phyloP scores from a whole-genome alignment of 805 yeast genomes.

The Metahyphopichia silvanorum region DNA sequence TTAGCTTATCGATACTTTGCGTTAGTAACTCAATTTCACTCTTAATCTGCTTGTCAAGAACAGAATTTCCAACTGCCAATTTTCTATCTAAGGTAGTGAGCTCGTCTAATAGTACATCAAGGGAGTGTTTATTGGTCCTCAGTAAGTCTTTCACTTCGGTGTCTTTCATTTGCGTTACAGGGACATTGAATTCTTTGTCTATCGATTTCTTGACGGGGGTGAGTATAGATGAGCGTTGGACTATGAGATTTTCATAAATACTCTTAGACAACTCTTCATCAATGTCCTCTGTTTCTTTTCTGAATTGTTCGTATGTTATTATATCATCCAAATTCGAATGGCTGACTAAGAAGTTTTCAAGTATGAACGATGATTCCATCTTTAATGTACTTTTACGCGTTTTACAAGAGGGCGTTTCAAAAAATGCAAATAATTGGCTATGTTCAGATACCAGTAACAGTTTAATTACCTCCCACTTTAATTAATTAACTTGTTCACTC shows the following conservation, averaged over 20 bases:
- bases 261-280: slow-evolving; percentile 3
- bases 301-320: slow-evolving; percentile 16
- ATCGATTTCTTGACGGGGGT: slow-evolving; percentile 9
- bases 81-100: slow-evolving; percentile 23
- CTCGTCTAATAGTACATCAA: slow-evolving; percentile 10
- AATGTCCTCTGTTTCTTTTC: slow-evolving; percentile 9
- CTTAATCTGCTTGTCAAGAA: slow-evolving; percentile 12
- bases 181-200: slow-evolving; percentile 18
- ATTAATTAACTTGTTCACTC: too few species aligned
- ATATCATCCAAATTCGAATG: slow-evolving; percentile 14
- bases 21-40: slow-evolving; percentile 12
- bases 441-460: too few species aligned
- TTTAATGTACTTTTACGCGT: neutral
- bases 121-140: slow-evolving; percentile 5
- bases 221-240: slow-evolving; percentile 7
- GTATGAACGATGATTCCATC: slow-evolving; percentile 21
- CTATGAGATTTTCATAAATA: slow-evolving; percentile 10
- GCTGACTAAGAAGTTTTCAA: slow-evolving; percentile 15
- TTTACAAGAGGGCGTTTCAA: too few species aligned
- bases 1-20: slow-evolving; percentile 17
- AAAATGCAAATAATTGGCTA: too few species aligned
- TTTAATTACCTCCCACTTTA: too few species aligned
- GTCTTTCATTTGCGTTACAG: slow-evolving; percentile 9
- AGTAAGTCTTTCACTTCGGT: neutral
- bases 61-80: slow-evolving; percentile 17